These are phyloP conservation scores for Breynia disticha DNA, from an alignment of 441 rosid species.

Conservation along the genomic window DNA sequence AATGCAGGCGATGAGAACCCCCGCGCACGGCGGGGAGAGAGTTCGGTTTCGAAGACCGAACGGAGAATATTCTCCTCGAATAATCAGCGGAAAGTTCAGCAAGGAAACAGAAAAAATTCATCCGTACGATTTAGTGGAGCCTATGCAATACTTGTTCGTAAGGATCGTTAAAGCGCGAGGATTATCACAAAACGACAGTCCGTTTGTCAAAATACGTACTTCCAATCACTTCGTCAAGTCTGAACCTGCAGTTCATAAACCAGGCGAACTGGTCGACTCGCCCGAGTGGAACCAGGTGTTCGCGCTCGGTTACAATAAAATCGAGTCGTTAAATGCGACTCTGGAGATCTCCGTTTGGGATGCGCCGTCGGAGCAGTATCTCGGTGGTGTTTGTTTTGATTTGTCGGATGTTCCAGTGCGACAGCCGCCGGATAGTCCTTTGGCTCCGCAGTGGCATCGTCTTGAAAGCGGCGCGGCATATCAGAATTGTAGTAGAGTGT, in stretches of 20 bases:
- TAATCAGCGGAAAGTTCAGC: constrained; percentile 30
- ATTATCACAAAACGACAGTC: constrained; percentile 41
- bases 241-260: constrained; percentile 45
- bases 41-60: constrained; percentile 38
- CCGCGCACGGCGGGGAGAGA: constrained; percentile 32
- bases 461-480: constrained; percentile 46
- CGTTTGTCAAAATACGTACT: constrained; percentile 55
- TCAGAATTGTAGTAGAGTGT: constrained; percentile 32
- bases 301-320: constrained; percentile 44
- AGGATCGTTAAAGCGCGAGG: constrained; percentile 71
- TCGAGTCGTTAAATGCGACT: constrained; percentile 40
- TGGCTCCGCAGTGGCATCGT: constrained; percentile 89
- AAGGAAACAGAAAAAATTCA: constrained; percentile 34
- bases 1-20: constrained; percentile 44
- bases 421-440: constrained; percentile 78
- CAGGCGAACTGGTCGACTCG: constrained; percentile 45
- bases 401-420: constrained; percentile 74
- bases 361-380: constrained; percentile 48
- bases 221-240: constrained; percentile 33
- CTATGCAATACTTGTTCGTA: constrained; percentile 73
- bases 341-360: constrained; percentile 91
- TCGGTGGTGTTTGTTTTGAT: constrained; percentile 83
- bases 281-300: constrained; percentile 82
- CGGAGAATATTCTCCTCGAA: constrained; percentile 66
- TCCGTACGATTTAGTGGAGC: constrained; percentile 74